Percentiles rank a stretch among this genome's conserved stretches.
Evolutionary conservation across 352 stramenopile genomes (phyloP).

Genomic region (Pythium monospermum): DNA sequence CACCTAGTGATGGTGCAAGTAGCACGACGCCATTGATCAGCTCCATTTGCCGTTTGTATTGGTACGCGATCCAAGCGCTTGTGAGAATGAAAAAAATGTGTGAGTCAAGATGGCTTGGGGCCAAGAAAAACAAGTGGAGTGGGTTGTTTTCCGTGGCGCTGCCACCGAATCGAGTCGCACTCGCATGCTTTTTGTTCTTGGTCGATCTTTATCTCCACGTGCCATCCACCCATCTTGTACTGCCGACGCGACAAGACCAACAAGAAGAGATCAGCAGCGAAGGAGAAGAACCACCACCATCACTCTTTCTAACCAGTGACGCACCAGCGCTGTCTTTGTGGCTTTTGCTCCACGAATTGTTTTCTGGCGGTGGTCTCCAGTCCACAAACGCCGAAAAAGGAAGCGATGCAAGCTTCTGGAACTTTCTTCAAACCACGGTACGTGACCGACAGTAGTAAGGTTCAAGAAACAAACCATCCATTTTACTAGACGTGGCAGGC

Average conservation of each 20-base stretch:
- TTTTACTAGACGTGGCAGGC: neutral
- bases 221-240: slow-evolving; percentile 47
- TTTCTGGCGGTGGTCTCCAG: slow-evolving; percentile 12
- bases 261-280: too few species aligned
- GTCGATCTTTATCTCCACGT: slow-evolving; percentile 70
- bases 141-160: slow-evolving; percentile 17
- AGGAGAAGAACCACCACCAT: too few species aligned
- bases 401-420: slow-evolving; percentile 38
- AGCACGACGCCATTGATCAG: slow-evolving; percentile 54
- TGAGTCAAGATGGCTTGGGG: slow-evolving; percentile 1
- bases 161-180: slow-evolving; percentile 36
- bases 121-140: slow-evolving; percentile 1
- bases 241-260: slow-evolving; percentile 36
- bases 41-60: slow-evolving; percentile 50
- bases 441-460: slow-evolving; percentile 1
- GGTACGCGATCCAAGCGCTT: slow-evolving; percentile 49
- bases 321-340: slow-evolving; percentile 57
- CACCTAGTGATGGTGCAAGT: too few species aligned
- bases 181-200: slow-evolving; percentile 61
- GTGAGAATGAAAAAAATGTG: slow-evolving; percentile 23
- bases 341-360: slow-evolving; percentile 43
- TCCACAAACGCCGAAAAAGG: slow-evolving; percentile 11
- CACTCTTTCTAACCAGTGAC: too few species aligned
- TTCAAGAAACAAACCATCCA: too few species aligned
- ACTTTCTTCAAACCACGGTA: slow-evolving; percentile 46